Conservation (phyloP, 768 basidiomycete genomes). For the Kwoniella sp. region DNA sequence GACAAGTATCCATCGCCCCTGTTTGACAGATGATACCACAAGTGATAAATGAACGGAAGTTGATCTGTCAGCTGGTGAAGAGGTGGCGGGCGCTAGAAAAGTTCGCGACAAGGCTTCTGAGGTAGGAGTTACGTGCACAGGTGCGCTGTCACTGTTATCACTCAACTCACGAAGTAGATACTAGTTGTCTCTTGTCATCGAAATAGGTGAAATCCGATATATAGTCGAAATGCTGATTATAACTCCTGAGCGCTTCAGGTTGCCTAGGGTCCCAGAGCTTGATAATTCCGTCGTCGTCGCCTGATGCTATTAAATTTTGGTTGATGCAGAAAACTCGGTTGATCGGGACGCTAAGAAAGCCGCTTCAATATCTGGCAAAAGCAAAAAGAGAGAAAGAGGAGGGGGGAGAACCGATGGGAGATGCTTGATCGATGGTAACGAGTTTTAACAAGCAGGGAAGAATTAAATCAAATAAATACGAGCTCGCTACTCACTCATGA, state of each 20-base stretch:
- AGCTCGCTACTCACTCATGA: conserved; percentile 43
- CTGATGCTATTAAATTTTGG: conserved; percentile 74
- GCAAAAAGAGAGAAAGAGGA: too few species aligned
- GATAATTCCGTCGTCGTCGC: conserved; percentile 91
- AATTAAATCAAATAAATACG: too few species aligned
- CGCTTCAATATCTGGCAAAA: too few species aligned
- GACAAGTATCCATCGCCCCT: conserved; percentile 93
- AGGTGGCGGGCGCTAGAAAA: too few species aligned
- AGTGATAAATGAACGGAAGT: too few species aligned
- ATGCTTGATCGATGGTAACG: too few species aligned
- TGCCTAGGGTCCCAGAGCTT: conserved; percentile 93
- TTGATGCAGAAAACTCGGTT: conserved; percentile 77
- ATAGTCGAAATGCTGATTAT: conserved; percentile 89
- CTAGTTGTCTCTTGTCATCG: conserved; percentile 76
- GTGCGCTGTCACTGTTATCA: too few species aligned
- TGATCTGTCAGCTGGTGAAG: too few species aligned
- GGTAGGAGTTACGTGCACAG: too few species aligned
- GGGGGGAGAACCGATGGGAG: too few species aligned
- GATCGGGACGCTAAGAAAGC: conserved; percentile 67
- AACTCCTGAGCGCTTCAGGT: conserved; percentile 65
- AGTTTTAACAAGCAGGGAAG: too few species aligned
- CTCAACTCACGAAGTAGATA: conserved; percentile 77
- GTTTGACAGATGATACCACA: neutral
- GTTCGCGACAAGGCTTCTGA: too few species aligned
- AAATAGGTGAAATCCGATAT: conserved; percentile 90